Conservation (phyloP, 2,329 filamentous ascomycete genomes). For the Aspergillus sp. region DNA sequence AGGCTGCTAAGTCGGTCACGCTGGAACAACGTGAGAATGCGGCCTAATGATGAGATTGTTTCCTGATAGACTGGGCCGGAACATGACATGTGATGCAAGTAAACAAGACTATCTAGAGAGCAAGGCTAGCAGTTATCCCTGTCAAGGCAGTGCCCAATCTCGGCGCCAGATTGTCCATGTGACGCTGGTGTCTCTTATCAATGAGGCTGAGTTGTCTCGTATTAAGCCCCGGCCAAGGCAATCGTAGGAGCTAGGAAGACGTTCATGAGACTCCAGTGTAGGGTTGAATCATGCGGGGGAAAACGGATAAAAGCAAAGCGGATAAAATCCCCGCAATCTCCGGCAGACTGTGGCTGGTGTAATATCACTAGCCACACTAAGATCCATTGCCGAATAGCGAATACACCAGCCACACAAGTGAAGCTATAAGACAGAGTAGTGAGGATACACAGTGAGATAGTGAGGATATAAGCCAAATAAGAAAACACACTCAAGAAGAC, state of each 20-base stretch:
- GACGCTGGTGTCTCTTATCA: not conserved
- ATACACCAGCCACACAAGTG: too few relatives aligned
- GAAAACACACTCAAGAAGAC: too few relatives aligned
- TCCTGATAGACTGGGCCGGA: not conserved
- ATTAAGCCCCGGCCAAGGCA: not conserved
- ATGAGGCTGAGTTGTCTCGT: not conserved
- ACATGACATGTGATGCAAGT: not conserved
- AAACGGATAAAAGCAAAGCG: not conserved
- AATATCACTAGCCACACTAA: not conserved
- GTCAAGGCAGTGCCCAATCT: not conserved
- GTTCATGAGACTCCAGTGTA: too few relatives aligned
- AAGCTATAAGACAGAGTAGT: too few relatives aligned
- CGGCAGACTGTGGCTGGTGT: not conserved
- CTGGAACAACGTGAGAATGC: conserved; percentile 4
- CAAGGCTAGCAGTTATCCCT: not conserved
- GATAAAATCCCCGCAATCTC: not conserved
- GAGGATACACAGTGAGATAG: too few relatives aligned
- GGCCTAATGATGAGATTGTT: not conserved
- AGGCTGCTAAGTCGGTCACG: conserved; percentile 24
- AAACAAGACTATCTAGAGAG: not conserved
- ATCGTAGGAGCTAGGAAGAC: too few relatives aligned
- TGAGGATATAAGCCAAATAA: too few relatives aligned
- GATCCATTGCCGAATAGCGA: too few relatives aligned
- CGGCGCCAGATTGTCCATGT: not conserved
- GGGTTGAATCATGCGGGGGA: not conserved